A percentile compares a stretch with the other conserved stretches of the same genome.
phyloP scores from a whole-genome alignment of 768 basidiomycete species.

The Lactarius sp. region DNA sequence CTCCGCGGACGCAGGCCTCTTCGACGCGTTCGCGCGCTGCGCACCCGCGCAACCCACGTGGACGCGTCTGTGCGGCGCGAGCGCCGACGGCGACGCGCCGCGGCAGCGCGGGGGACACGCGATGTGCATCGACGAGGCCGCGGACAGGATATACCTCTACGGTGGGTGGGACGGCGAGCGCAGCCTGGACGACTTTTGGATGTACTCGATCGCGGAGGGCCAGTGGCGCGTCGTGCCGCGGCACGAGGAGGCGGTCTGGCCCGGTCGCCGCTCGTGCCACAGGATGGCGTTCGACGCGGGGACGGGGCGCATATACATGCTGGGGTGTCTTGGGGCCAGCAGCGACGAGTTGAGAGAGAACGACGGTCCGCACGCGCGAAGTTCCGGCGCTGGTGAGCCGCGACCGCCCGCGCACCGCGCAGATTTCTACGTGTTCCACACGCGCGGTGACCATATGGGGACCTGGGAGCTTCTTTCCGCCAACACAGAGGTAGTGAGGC shows the following conservation, averaged over 20 bases:
- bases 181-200: conserved; percentile 77
- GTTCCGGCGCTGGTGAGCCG: conserved; percentile 1
- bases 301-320: conserved; percentile 63
- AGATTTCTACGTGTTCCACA: conserved; percentile 76
- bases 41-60: conserved; percentile 58
- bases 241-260: conserved; percentile 55
- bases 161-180: conserved; percentile 76
- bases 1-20: conserved; percentile 53
- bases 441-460: conserved; percentile 52
- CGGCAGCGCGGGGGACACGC: conserved; percentile 71
- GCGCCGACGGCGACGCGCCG: conserved; percentile 62
- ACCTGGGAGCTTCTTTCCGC: conserved; percentile 68
- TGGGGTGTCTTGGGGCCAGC: conserved; percentile 62
- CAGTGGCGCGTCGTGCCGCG: conserved; percentile 59
- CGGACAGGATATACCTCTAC: conserved; percentile 64
- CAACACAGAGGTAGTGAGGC: conserved; percentile 55
- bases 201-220: conserved; percentile 54
- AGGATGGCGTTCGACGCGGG: conserved; percentile 77
- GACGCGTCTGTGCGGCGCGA: conserved; percentile 54
- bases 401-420: conserved; percentile 38
- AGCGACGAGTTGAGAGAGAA: conserved; percentile 32
- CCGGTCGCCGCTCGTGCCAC: conserved; percentile 69
- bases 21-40: conserved; percentile 52
- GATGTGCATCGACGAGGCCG: conserved; percentile 68
- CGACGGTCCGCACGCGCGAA: conserved; percentile 2